Base-by-base conservation (phyloP, 495 filamentous ascomycete species). In the Friedmanniomyces endolithicus region DNA sequence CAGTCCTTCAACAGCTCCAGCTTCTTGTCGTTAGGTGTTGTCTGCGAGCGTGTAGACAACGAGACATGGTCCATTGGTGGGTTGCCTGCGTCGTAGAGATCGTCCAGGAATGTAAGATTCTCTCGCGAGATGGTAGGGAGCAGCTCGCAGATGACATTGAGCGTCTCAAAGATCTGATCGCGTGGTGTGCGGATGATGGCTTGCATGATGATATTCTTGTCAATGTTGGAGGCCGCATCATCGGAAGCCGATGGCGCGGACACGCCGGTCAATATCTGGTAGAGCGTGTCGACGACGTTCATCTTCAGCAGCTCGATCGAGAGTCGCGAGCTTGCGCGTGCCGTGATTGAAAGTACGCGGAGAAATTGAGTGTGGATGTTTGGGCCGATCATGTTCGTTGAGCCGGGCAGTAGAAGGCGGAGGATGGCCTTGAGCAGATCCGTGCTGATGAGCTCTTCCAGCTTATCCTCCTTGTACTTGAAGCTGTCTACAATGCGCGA, bases 151-250 rank as follows among this genome's bases (percentile, higher is more conserved):
- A 97, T 89, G 53, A 99, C 90, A 67, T 95, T 96, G 53, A 99
- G 78, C 4, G 94, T 95, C 72, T 99, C 94, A 63, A 87, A 89
- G 24, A 99, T 84, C 67, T 97, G 94, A 63, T 99, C 92, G 43
- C 88, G 81, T n/a, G 92, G 92, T 33, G 90, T 80, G 64, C 97
- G 94, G 51, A 99, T 95, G 62, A 99, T 71, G 29, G 92, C 90
- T 66, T 99, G 92, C 94, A 99, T 97, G 68, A 97, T 90, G 47
- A 99, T 81, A 25, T 97, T 90, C 65, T 87, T 95, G 70, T 97
- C 90, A 64, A 96, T 88, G 70, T 92, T 94, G 40, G 79, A 71
- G n/a, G 86, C 85, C 29, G 87, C 76, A 65, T 90, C 85, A 17
- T 94, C 87, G 6, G 76, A 77, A 40, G 85, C 85, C 60, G 73